Percentiles rank a stretch among this genome's conserved stretches.
Evolutionary conservation across 2,329 filamentous ascomycete species (phyloP).

Genomic region (Venturia aucupariae): DNA sequence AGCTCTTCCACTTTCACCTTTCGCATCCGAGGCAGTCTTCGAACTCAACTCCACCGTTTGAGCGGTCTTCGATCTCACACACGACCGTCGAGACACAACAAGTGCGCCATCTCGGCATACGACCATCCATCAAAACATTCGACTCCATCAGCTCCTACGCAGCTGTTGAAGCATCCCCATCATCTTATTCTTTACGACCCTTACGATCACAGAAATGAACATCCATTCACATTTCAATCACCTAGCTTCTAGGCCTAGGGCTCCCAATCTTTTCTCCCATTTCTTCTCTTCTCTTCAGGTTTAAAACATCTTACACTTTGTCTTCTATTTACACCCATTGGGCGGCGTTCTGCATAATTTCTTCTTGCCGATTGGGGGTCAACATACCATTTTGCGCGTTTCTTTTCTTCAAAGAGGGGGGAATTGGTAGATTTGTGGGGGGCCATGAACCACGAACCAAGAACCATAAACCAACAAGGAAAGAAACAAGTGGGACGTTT

Average conservation of each 20-base stretch:
- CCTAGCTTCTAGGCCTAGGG: too few species aligned
- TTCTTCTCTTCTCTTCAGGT: not conserved
- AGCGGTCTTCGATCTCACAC: not conserved
- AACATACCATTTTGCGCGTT: too few species aligned
- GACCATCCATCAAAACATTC: too few species aligned
- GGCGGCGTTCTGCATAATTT: slow-evolving; percentile 1
- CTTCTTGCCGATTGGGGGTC: too few species aligned
- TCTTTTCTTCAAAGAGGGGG: not conserved
- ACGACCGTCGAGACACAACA: not conserved
- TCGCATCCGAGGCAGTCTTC: not conserved
- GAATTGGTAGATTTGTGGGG: not conserved
- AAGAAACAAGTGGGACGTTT: not conserved
- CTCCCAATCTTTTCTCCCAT: not conserved
- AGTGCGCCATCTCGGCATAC: not conserved
- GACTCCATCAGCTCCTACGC: too few species aligned
- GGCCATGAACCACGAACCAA: not conserved
- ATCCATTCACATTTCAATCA: not conserved
- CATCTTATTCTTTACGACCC: not conserved
- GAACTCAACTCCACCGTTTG: not conserved
- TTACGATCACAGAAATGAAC: not conserved
- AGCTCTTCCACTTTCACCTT: not conserved
- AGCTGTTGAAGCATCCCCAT: not conserved
- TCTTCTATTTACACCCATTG: not conserved
- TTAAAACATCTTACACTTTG: not conserved
- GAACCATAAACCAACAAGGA: too few species aligned